Conservation (phyloP, 2,329 filamentous ascomycete genomes). For the Monilinia fructigena region DNA sequence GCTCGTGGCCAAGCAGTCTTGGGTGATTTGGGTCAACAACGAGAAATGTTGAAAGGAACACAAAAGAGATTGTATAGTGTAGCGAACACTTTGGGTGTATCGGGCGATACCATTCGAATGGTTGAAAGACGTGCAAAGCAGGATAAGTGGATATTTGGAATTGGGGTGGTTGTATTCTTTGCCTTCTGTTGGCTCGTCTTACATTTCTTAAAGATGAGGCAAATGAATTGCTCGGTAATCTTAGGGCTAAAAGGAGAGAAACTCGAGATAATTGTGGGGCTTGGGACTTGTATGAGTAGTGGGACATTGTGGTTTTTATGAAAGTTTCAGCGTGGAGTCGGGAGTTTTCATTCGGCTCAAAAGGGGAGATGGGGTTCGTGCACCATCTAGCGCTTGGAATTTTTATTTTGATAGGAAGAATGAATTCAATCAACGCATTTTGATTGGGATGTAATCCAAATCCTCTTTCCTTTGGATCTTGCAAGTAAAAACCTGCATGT, state of each 20-base stretch:
- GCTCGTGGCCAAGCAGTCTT: slow-evolving; percentile 87
- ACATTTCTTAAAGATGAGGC: slow-evolving; percentile 70
- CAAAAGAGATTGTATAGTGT: slow-evolving; percentile 89
- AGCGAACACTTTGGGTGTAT: slow-evolving; percentile 89
- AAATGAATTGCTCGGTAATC: background rate
- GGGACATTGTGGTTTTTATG: background rate
- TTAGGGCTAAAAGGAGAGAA: background rate
- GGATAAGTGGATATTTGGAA: slow-evolving; percentile 98
- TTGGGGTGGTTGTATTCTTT: slow-evolving; percentile 82
- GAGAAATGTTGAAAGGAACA: slow-evolving; percentile 92
- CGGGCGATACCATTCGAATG: slow-evolving; percentile 95
- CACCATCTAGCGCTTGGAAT: background rate
- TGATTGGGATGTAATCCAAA: background rate
- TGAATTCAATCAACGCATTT: background rate
- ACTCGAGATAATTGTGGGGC: too few species aligned
- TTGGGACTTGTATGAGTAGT: background rate
- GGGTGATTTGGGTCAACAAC: slow-evolving; percentile 82
- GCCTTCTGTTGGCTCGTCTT: slow-evolving; percentile 88
- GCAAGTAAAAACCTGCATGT: background rate
- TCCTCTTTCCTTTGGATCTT: background rate
- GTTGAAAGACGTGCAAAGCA: slow-evolving; percentile 87
- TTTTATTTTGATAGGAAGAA: background rate
- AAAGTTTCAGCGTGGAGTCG: slow-evolving; percentile 4
- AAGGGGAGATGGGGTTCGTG: slow-evolving; percentile 3
- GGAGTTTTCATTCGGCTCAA: slow-evolving; percentile 7